Conservation (phyloP, 2,329 filamentous ascomycete species). For the Teratosphaeria gauchensis region DNA sequence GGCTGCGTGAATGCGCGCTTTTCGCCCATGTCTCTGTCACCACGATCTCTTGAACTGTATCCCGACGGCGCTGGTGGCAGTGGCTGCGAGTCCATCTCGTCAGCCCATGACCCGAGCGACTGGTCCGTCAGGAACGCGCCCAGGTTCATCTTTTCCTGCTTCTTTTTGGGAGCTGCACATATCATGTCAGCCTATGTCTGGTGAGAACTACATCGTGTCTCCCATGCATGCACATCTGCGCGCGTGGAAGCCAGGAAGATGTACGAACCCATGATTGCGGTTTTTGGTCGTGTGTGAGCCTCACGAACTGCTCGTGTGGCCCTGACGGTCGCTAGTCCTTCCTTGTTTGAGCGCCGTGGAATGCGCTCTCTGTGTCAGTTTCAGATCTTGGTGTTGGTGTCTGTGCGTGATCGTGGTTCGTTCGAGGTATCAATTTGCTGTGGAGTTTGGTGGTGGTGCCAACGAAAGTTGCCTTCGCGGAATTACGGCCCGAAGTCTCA, state of each 20-base stretch:
- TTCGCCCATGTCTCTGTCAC: constrained; percentile 28
- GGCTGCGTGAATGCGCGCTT: constrained; percentile 37
- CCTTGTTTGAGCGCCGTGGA: constrained; percentile 1
- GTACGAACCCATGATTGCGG: constrained; percentile 52
- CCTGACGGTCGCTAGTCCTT: constrained; percentile 1
- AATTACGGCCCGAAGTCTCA: background rate
- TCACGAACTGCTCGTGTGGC: constrained; percentile 8
- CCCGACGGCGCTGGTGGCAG: constrained; percentile 21
- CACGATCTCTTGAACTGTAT: constrained; percentile 14
- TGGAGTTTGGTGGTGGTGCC: background rate
- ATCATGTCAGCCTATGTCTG: constrained; percentile 10
- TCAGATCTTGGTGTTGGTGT: background rate
- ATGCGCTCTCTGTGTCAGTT: background rate
- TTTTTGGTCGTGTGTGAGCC: constrained; percentile 13
- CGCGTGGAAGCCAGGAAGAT: background rate
- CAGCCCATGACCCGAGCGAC: constrained; percentile 87
- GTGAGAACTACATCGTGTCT: background rate
- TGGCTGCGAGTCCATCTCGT: constrained; percentile 70
- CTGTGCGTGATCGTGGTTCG: background rate
- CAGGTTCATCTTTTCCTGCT: constrained; percentile 94
- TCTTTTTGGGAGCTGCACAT: constrained; percentile 57
- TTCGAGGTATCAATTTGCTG: background rate
- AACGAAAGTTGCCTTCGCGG: background rate
- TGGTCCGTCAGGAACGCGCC: constrained; percentile 90
- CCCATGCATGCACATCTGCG: background rate